Base-by-base conservation (phyloP, 805 yeast species). In the Kodamaea kaohsiungensis region DNA sequence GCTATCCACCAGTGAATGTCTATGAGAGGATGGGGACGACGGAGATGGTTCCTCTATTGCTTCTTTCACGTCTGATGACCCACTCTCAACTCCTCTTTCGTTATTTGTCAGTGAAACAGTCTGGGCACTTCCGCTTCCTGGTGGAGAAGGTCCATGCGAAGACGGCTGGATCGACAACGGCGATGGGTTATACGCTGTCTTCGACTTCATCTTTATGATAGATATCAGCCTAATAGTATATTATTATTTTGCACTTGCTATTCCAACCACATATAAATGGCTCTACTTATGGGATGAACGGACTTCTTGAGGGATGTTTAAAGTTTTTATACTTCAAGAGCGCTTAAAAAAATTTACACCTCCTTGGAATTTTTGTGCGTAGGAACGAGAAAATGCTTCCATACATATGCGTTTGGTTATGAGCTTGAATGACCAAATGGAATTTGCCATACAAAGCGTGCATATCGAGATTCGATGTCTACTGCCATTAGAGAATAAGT, bases 161-260 rank as follows among this genome's bases (percentile, higher is more conserved):
- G 19, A n/a, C 4, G 45, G 45, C 16, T 48, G 55, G 35, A 60
- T 52, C 13, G 66, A 58, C 46, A 67, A 56, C 13, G 72, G 72
- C 16, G 71, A 67, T 19, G 71, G 71, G 30, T 60, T 59, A 51
- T 59, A 52, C 9, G 48, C 27, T 15, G 43, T 16, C 48, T 48
- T 53, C 43, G 13, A 38, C 25, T 17, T 53, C 55, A 42, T 57
- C 61, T 42, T 22, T 55, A 30, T n/a, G 35, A 30, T 9, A 25
- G 16, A 25, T 40, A 40, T 16, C 45, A 40, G 45, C 45, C 45
- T 40, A 39, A 2, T 15, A 17, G 25, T 30, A 5, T 8, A 5
- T 30, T 8, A 9, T 12, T 30, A 30, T 30, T 2, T 30, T 30
- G 3, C 10, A 9, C 35, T 30, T 12, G n/a, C 13, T 30, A 30